Percentiles rank a stretch among this genome's conserved stretches.
Conservation (phyloP, 2,329 filamentous ascomycete genomes). For the Botryotinia narcissicola region DNA sequence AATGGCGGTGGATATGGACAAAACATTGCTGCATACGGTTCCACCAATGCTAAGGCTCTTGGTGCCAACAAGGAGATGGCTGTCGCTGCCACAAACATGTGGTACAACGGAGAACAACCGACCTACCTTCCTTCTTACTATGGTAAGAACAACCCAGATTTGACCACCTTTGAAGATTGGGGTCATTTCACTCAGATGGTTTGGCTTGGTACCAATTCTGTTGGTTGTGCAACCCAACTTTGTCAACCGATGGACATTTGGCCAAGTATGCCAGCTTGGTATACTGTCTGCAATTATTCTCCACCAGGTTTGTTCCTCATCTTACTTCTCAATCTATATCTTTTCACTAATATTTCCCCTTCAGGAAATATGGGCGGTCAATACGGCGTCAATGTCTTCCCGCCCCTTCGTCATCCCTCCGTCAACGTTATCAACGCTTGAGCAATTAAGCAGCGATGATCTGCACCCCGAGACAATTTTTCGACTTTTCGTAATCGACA, state of each 20-base stretch:
- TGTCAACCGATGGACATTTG: conserved; percentile 50
- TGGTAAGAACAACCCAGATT: conserved; percentile 56
- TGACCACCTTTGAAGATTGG: conserved; percentile 61
- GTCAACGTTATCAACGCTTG: conserved; percentile 10
- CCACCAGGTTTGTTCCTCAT: conserved; percentile 14
- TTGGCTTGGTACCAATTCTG: conserved; percentile 58
- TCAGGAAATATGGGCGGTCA: conserved; percentile 20
- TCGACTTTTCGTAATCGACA: not conserved
- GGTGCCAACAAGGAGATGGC: conserved; percentile 53
- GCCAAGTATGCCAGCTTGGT: conserved; percentile 49
- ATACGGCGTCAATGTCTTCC: conserved; percentile 20
- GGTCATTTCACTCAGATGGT: conserved; percentile 75
- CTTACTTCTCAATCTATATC: not conserved
- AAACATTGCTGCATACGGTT: conserved; percentile 73
- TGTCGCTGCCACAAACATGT: conserved; percentile 69
- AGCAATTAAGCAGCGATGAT: not conserved
- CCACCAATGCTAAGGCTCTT: conserved; percentile 46
- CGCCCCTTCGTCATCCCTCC: conserved; percentile 7
- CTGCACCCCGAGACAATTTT: not conserved
- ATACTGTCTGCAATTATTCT: conserved; percentile 86
- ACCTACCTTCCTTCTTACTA: conserved; percentile 55
- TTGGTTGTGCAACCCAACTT: conserved; percentile 60
- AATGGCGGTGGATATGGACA: conserved; percentile 73
- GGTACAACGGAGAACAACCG: conserved; percentile 82
- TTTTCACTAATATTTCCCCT: not conserved